Evolutionary conservation across 768 basidiomycete genomes (phyloP).

Genomic region (Auriscalpium microsporum): DNA sequence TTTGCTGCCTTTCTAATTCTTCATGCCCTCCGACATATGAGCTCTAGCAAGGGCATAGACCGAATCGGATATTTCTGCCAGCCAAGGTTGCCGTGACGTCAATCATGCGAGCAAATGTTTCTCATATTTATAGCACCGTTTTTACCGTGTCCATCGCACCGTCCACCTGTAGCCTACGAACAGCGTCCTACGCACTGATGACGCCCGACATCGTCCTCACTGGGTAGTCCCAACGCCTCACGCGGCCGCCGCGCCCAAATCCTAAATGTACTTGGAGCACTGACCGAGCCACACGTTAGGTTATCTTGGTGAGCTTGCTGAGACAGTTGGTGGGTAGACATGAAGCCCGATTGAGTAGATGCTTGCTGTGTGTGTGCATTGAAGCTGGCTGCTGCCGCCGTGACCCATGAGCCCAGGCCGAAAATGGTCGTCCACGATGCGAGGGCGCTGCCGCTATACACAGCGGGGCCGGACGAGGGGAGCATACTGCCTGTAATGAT

Average conservation of each 20-base stretch:
- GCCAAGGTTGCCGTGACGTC: too few relatives aligned
- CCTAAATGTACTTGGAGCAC: slow-evolving; percentile 18
- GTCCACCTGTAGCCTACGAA: too few relatives aligned
- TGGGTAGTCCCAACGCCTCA: slow-evolving; percentile 53
- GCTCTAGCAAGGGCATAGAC: too few relatives aligned
- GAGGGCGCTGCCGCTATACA: slow-evolving; percentile 39
- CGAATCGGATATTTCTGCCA: too few relatives aligned
- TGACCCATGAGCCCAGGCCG: slow-evolving; percentile 65
- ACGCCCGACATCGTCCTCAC: slow-evolving; percentile 11
- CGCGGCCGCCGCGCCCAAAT: slow-evolving; percentile 58
- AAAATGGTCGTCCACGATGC: slow-evolving; percentile 80
- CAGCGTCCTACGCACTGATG: too few relatives aligned
- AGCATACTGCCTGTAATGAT: slow-evolving; percentile 53
- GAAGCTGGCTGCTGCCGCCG: slow-evolving; percentile 29
- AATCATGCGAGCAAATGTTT: too few relatives aligned
- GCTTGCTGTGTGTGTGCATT: slow-evolving; percentile 35
- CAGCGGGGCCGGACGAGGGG: slow-evolving; percentile 33
- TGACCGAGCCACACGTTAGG: slow-evolving; percentile 64
- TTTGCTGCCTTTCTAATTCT: slow-evolving; percentile 62
- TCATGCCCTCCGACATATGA: too few relatives aligned
- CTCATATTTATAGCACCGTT: too few relatives aligned
- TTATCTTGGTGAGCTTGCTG: slow-evolving; percentile 34
- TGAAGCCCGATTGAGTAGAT: slow-evolving; percentile 9
- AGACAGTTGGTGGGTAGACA: slow-evolving; percentile 28
- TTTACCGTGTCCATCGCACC: too few relatives aligned